These are phyloP conservation scores for Coccinonectria pachysandricola DNA, from an alignment of 2,329 filamentous ascomycete genomes.

Conservation along the genomic window DNA sequence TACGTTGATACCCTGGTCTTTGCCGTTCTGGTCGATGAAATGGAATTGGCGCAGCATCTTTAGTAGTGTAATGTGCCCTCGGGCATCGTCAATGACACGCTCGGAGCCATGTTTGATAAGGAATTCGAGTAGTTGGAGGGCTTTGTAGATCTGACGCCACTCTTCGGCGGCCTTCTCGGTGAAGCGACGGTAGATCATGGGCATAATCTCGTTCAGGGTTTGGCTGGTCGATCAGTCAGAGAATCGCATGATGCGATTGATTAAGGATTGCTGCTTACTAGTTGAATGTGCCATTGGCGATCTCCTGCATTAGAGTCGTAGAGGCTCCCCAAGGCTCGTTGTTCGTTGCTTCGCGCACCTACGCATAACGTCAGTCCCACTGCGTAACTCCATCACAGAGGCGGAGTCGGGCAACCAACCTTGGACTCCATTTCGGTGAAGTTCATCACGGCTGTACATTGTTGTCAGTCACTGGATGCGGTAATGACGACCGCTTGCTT, in stretches of 20 bases:
- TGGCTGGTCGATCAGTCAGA: slow-evolving; percentile 48
- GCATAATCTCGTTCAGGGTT: slow-evolving; percentile 98
- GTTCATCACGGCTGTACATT: slow-evolving; percentile 79
- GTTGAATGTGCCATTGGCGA: slow-evolving; percentile 94
- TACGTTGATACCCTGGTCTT: slow-evolving; percentile 96
- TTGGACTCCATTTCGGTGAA: slow-evolving; percentile 87
- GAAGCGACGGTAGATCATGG: slow-evolving; percentile 98
- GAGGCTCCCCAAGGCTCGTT: slow-evolving; percentile 95
- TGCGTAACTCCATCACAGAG: no score
- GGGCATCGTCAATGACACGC: slow-evolving; percentile 91
- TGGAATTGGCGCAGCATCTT: slow-evolving; percentile 99
- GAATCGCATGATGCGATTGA: no score
- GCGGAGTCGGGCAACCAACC: no score
- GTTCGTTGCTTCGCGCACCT: slow-evolving; percentile 97
- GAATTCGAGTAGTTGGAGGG: slow-evolving; percentile 90
- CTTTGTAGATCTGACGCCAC: slow-evolving; percentile 99
- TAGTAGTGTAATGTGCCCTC: slow-evolving; percentile 85
- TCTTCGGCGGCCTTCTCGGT: slow-evolving; percentile 97
- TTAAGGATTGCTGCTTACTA: slow-evolving; percentile 82
- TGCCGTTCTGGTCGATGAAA: slow-evolving; percentile 90
- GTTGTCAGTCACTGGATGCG: slow-evolving; percentile 18
- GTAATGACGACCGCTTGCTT: slow-evolving; percentile 3
- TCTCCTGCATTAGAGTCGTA: slow-evolving; percentile 87
- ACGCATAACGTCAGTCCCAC: no score
- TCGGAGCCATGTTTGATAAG: slow-evolving; percentile 97